phyloP scores from a whole-genome alignment of 106 monocot genomes.

The Platanthera guangdongensis region DNA sequence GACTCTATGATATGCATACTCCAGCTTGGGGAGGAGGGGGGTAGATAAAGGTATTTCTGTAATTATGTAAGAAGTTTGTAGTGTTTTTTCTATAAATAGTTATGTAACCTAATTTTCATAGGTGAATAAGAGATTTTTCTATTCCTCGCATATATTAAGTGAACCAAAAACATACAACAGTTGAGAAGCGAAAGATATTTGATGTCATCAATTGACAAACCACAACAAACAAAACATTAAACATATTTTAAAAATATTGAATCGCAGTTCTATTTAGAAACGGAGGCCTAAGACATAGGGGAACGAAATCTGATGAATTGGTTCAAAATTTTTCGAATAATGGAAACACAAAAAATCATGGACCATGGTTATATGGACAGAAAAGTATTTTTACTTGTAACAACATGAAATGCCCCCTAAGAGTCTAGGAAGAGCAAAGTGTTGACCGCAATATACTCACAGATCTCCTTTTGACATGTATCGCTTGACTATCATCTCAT shows the following conservation, averaged over 20 bases:
- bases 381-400: background rate
- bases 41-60: too few relatives aligned
- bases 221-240: background rate
- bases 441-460: slow-evolving; percentile 35
- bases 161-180: background rate
- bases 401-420: background rate
- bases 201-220: background rate
- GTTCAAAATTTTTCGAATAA: background rate
- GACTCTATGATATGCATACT: too few relatives aligned
- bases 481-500: slow-evolving; percentile 98
- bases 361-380: background rate
- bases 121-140: too few relatives aligned
- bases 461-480: slow-evolving; percentile 99
- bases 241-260: background rate
- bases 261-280: background rate
- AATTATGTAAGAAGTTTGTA: too few relatives aligned
- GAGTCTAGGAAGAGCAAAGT: background rate
- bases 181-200: background rate
- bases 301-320: background rate
- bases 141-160: too few relatives aligned
- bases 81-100: too few relatives aligned
- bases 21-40: too few relatives aligned
- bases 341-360: background rate
- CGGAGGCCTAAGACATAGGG: background rate
- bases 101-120: too few relatives aligned